Evolutionary conservation across 148 eudicot species (phyloP).

Genomic region (Cornus kousa): DNA sequence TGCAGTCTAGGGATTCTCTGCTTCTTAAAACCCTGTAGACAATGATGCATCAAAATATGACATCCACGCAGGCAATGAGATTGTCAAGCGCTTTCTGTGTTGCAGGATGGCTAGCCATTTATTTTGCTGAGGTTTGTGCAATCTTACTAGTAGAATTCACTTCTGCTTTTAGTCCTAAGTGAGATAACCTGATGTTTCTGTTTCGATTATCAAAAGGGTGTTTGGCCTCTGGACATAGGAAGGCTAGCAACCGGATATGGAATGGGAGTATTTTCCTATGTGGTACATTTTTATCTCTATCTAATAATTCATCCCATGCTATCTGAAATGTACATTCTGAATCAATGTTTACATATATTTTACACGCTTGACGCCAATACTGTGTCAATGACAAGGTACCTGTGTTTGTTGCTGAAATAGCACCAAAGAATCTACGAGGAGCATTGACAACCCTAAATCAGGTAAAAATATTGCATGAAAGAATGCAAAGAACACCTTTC

Average conservation of each 20-base stretch:
- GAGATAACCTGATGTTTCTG: not conserved
- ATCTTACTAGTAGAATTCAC: not conserved
- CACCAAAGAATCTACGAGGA: slow-evolving; percentile 88
- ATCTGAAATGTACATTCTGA: not conserved
- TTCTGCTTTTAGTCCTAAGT: not conserved
- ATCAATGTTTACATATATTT: not conserved
- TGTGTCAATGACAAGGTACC: slow-evolving; percentile 60
- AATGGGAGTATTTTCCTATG: slow-evolving; percentile 93
- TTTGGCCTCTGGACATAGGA: slow-evolving; percentile 65
- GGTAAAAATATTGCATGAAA: slow-evolving; percentile 35
- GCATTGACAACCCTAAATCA: slow-evolving; percentile 82
- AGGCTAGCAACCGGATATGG: slow-evolving; percentile 94
- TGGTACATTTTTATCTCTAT: slow-evolving; percentile 42
- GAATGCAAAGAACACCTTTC: not conserved
- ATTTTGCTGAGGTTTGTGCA: slow-evolving; percentile 66
- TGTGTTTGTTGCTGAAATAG: slow-evolving; percentile 86
- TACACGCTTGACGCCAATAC: slow-evolving; percentile 3
- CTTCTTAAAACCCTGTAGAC: not conserved
- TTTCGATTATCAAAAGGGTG: slow-evolving; percentile 36
- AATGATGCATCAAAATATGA: not conserved
- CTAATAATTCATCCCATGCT: not conserved
- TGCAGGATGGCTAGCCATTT: slow-evolving; percentile 90
- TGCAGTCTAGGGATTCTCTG: not conserved
- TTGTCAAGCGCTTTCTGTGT: slow-evolving; percentile 61
- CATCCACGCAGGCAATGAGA: slow-evolving; percentile 72